phyloP scores from a whole-genome alignment of 2,329 filamentous ascomycete species.

The Paracamarosporium sp. region DNA sequence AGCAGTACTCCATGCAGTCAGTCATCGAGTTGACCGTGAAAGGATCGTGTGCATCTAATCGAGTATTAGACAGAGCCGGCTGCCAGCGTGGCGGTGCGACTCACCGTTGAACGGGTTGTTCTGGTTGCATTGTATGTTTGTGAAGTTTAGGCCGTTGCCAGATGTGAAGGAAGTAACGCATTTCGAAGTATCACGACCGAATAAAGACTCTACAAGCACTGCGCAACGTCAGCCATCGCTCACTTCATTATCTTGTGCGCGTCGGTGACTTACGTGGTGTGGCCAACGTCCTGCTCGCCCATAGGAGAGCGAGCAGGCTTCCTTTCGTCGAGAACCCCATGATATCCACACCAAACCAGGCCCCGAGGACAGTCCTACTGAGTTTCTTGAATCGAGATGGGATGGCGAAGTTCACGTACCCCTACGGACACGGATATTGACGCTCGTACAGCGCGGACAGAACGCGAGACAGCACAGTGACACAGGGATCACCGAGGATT shows the following conservation, averaged over 20 bases:
- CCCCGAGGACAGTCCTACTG: background rate
- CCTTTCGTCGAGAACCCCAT: background rate
- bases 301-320: slow-evolving; percentile 27
- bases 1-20: slow-evolving; percentile 41
- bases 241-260: background rate
- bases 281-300: slow-evolving; percentile 28
- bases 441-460: background rate
- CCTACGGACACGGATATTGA: slow-evolving; percentile 4
- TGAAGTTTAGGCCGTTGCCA: slow-evolving; percentile 39
- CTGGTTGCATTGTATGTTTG: slow-evolving; percentile 32
- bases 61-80: slow-evolving; percentile 7
- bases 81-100: background rate
- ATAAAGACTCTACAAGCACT: slow-evolving; percentile 26
- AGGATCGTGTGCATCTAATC: slow-evolving; percentile 24
- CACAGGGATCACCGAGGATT: slow-evolving; percentile 5
- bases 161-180: slow-evolving; percentile 32
- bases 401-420: background rate
- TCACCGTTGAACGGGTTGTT: slow-evolving; percentile 38
- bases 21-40: slow-evolving; percentile 25
- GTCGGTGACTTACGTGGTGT: slow-evolving; percentile 27
- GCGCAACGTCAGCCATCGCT: slow-evolving; percentile 16
- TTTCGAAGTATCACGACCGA: slow-evolving; percentile 12
- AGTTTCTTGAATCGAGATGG: background rate
- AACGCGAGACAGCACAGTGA: background rate
- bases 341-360: background rate